phyloP scores from a whole-genome alignment of 2,329 filamentous ascomycete genomes.

The Orbilia quercus region DNA sequence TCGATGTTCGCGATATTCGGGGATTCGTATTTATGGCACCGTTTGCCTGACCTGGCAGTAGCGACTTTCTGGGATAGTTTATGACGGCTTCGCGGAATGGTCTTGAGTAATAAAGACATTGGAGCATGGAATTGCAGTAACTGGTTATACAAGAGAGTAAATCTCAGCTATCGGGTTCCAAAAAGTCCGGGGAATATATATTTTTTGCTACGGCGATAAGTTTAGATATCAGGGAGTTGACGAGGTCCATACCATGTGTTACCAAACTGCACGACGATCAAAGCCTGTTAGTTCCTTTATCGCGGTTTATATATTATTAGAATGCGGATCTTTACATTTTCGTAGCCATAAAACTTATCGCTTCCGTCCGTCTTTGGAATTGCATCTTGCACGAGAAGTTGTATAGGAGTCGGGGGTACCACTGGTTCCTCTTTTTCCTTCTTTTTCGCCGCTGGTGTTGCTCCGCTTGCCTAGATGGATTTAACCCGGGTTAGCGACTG shows the following conservation, averaged over 20 bases:
- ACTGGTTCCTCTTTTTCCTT: conserved; percentile 48
- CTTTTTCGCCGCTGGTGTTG: conserved; percentile 45
- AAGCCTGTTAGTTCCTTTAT: conserved; percentile 29
- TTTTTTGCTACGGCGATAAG: conserved; percentile 1
- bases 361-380: conserved; percentile 86
- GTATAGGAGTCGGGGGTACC: conserved; percentile 56
- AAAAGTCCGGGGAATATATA: conserved; percentile 25
- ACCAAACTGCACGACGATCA: conserved; percentile 54
- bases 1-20: conserved; percentile 62
- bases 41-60: conserved; percentile 66
- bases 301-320: conserved; percentile 1
- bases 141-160: conserved; percentile 66
- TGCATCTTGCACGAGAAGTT: conserved; percentile 84
- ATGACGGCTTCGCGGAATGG: conserved; percentile 94
- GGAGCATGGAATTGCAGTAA: conserved; percentile 98
- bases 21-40: conserved; percentile 65
- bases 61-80: conserved; percentile 76
- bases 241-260: conserved; percentile 50
- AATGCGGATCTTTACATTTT: conserved; percentile 77
- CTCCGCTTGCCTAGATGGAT: conserved; percentile 38
- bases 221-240: conserved; percentile 57
- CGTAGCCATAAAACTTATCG: conserved; percentile 97
- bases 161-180: conserved; percentile 48
- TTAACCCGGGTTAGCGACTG: conserved; percentile 10
- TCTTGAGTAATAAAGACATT: conserved; percentile 95